Evolutionary conservation across 2,329 filamentous ascomycete species (phyloP).

Genomic region (Bipolaris victoriae): DNA sequence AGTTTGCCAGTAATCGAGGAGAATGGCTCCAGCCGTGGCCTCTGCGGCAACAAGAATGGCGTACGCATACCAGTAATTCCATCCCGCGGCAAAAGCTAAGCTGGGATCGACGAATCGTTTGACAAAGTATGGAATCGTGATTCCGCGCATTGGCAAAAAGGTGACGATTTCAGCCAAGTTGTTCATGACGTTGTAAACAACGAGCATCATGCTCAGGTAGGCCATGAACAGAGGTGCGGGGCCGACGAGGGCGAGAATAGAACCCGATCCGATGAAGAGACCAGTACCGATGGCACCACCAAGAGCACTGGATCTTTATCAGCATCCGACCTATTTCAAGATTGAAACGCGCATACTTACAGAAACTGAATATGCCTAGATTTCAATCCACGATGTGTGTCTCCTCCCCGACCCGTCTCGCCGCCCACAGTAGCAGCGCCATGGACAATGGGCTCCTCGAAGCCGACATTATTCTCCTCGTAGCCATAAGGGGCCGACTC

Average conservation of each 20-base stretch:
- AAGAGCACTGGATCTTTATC: conserved; percentile 61
- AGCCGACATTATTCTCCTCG: conserved; percentile 19
- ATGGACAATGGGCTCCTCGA: conserved; percentile 35
- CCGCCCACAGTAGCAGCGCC: conserved; percentile 38
- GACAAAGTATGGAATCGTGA: conserved; percentile 49
- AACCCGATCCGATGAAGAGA: conserved; percentile 46
- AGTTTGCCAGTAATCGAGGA: conserved; percentile 46
- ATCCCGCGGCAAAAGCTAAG: conserved; percentile 45
- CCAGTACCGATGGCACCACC: conserved; percentile 61
- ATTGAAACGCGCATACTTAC: conserved; percentile 20
- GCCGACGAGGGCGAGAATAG: conserved; percentile 41
- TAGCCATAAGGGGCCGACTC: conserved; percentile 24
- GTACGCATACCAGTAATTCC: conserved; percentile 41
- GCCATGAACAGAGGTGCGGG: conserved; percentile 48
- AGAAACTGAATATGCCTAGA: conserved; percentile 48
- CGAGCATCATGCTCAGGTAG: conserved; percentile 47
- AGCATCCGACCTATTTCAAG: conserved; percentile 8
- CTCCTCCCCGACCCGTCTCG: conserved; percentile 38
- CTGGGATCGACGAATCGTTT: conserved; percentile 57
- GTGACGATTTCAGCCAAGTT: conserved; percentile 51
- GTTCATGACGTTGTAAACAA: conserved; percentile 51
- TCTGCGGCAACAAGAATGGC: conserved; percentile 46
- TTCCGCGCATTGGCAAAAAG: conserved; percentile 49
- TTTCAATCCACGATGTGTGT: conserved; percentile 47
- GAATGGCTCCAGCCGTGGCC: conserved; percentile 42